Base-by-base conservation (phyloP, 257 asterid species). In the Gentiana straminea region DNA sequence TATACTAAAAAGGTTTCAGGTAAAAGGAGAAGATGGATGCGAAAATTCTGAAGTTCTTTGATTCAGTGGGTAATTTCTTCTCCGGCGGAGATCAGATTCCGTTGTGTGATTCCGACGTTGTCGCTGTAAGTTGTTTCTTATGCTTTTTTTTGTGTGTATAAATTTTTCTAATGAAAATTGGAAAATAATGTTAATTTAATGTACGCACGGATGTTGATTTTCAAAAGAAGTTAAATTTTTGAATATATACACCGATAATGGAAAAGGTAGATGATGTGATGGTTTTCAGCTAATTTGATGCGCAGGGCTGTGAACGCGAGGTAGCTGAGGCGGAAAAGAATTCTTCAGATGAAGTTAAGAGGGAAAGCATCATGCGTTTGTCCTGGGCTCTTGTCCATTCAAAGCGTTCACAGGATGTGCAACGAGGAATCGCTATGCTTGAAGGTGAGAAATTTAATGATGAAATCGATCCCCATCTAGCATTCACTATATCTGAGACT, bases 301-400 rank as follows among this genome's bases (percentile, higher is more conserved):
- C 32, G 50, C 86, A 91, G 98, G 96, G 92, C 33, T 91, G 94
- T 73, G 98, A 87, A 67, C 91, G 83, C 33, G 95, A 91, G 72
- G 91, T 84, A 51, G 89, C 95, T 68, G 95, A 79, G 55, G 95
- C 95, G 24, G 83, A 81, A 70, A 86, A 81, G 70, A 82, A 86
- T 53, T 71, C 84, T n/a, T 75, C 84, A 53, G 96, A 81, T 74
- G 78, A 77, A 54, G 75, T 66, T 41, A 91, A 79, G 74, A 77
- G 77, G 67, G 96, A 84, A 70, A 74, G 94, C 81, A 73, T 91
- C 64, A 86, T 87, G 96, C 92, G 95, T 64, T 73, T 91, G 71
- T 91, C 95, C 54, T 91, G 98, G 98, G 89, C 92, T 59, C 98
- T 91, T 53, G 94, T 91, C 72, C 98, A 91, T 69, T 91, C 98